phyloP scores from a whole-genome alignment of 169 alveolate species.

The Plasmodium relictum region DNA sequence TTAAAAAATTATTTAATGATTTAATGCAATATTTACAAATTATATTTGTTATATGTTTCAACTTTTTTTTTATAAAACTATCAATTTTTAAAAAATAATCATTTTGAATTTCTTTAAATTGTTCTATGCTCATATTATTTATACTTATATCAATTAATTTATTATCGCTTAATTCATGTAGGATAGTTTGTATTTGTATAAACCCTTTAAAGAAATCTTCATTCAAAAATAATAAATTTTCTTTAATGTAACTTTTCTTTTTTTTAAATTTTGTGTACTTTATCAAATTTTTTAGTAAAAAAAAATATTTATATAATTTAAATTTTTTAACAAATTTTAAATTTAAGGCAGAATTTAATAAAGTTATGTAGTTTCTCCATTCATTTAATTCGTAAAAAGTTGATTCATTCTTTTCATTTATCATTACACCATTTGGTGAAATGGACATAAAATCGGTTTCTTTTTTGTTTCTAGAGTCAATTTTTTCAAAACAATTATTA shows the following conservation, averaged over 20 bases:
- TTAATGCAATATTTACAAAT: conserved; percentile 31
- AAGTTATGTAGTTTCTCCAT: conserved; percentile 38
- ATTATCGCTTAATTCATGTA: conserved; percentile 12
- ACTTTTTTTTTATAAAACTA: conserved; percentile 16
- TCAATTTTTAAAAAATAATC: conserved; percentile 28
- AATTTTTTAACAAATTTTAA: conserved; percentile 44
- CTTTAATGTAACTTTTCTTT: conserved; percentile 38
- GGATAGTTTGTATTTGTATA: conserved; percentile 15
- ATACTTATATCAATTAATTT: conserved; percentile 32
- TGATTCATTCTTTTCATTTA: conserved; percentile 65
- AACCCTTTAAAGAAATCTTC: conserved; percentile 23
- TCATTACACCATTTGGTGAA: conserved; percentile 48
- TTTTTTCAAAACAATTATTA: conserved; percentile 18
- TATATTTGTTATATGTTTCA: conserved; percentile 18
- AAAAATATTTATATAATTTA: conserved; percentile 46
- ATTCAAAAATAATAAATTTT: conserved; percentile 40
- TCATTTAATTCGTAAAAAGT: conserved; percentile 46
- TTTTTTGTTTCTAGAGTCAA: conserved; percentile 4
- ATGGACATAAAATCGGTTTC: conserved; percentile 31
- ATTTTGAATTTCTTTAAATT: conserved; percentile 23
- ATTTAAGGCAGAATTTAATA: conserved; percentile 34
- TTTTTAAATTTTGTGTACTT: conserved; percentile 22
- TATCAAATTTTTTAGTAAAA: conserved; percentile 43
- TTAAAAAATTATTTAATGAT: conserved; percentile 22
- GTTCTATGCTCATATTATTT: conserved; percentile 46